Conservation (phyloP, 495 filamentous ascomycete genomes). For the Cryomyces minteri region DNA sequence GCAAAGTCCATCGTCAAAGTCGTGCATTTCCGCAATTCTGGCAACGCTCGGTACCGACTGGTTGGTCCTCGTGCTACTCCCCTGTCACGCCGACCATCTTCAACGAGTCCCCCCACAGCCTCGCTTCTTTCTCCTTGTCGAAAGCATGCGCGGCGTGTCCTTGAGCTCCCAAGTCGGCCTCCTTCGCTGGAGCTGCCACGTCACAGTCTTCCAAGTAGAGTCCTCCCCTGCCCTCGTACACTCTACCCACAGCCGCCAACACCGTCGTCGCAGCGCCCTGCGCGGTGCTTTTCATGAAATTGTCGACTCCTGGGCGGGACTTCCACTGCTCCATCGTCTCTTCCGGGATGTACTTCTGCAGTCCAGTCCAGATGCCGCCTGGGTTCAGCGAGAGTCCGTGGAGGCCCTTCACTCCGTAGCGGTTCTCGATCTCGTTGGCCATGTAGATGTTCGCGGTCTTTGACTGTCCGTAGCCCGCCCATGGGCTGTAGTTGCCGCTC, state of each 20-base stretch:
- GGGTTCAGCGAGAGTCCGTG: slow-evolving; percentile 9
- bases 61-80: no score
- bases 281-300: slow-evolving; percentile 9
- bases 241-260: slow-evolving; percentile 12
- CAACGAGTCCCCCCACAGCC: slow-evolving; percentile 27
- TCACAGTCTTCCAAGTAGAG: slow-evolving; percentile 15
- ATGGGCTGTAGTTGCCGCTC: slow-evolving; percentile 22
- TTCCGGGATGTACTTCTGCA: slow-evolving; percentile 1
- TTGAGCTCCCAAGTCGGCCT: slow-evolving; percentile 2
- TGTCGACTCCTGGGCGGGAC: neutral
- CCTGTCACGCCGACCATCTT: slow-evolving; percentile 16
- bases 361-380: slow-evolving; percentile 9
- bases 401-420: slow-evolving; percentile 10
- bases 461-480: slow-evolving; percentile 14
- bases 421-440: slow-evolving; percentile 15
- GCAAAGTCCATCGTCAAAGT: no score
- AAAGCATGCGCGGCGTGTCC: slow-evolving; percentile 23
- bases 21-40: no score
- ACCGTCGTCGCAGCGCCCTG: slow-evolving; percentile 17
- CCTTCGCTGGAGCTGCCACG: slow-evolving; percentile 9
- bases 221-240: slow-evolving; percentile 12
- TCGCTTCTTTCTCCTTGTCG: slow-evolving; percentile 19
- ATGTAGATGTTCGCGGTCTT: slow-evolving; percentile 15
- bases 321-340: slow-evolving; percentile 1
- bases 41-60: no score